These are phyloP conservation scores for Cryptosporidium baileyi DNA, from an alignment of 169 alveolate genomes.

Conservation along the genomic window DNA sequence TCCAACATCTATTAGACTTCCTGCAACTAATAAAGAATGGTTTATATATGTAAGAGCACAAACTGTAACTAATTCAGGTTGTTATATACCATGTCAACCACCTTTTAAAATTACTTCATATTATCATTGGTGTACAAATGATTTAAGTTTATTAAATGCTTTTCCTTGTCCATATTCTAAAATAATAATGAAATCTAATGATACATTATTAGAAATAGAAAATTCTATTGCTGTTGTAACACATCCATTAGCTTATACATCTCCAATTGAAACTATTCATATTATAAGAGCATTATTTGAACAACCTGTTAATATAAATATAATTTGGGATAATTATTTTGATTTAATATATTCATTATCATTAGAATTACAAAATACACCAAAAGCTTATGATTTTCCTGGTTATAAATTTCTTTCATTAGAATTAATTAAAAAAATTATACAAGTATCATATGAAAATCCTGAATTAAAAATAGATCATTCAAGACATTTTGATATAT, in stretches of 20 bases:
- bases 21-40: constrained; percentile 61
- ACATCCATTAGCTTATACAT: constrained; percentile 58
- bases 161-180: constrained; percentile 45
- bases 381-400: constrained; percentile 35
- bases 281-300: constrained; percentile 43
- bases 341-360: constrained; percentile 23
- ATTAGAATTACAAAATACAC: constrained; percentile 3
- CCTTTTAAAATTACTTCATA: constrained; percentile 1
- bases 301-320: not conserved
- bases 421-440: constrained; percentile 16
- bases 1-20: constrained; percentile 51
- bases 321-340: constrained; percentile 42
- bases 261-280: constrained; percentile 36
- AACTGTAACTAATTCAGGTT: constrained; percentile 51
- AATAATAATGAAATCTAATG: not conserved
- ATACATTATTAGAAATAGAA: constrained; percentile 17
- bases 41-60: constrained; percentile 46
- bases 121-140: constrained; percentile 62
- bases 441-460: not conserved
- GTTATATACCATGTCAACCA: constrained; percentile 53
- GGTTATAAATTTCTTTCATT: constrained; percentile 20
- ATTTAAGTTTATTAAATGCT: constrained; percentile 35
- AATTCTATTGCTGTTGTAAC: constrained; percentile 59
- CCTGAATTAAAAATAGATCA: not conserved
- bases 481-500: not conserved